Evolutionary conservation across 352 stramenopile species (phyloP).

Genomic region (Globisporangium middletonii): DNA sequence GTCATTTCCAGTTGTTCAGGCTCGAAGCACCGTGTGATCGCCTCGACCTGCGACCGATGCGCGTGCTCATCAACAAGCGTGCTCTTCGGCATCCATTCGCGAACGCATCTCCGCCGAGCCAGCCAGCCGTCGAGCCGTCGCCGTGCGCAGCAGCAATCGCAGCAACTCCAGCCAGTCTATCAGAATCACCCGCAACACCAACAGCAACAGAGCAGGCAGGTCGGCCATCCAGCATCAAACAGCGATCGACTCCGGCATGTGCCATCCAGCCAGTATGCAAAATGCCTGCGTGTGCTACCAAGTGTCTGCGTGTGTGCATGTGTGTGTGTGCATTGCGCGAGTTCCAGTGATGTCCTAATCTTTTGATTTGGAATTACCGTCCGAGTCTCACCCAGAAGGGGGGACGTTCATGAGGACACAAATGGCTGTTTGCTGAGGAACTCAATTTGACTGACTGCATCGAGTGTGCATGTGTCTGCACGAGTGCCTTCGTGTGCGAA

Average conservation of each 20-base stretch:
- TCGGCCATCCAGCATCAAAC: neutral
- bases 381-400: constrained; percentile 33
- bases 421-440: constrained; percentile 89
- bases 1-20: neutral
- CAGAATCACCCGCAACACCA: neutral
- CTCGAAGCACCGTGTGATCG: neutral
- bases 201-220: neutral
- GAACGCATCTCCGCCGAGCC: neutral
- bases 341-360: constrained; percentile 80
- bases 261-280: neutral
- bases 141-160: neutral
- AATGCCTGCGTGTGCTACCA: neutral
- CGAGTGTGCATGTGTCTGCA: constrained; percentile 10
- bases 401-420: constrained; percentile 58
- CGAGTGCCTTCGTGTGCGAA: constrained; percentile 2
- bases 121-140: neutral
- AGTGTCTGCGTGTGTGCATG: constrained; percentile 1
- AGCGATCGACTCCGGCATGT: too few relatives aligned
- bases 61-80: neutral
- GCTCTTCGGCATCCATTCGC: neutral
- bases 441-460: constrained; percentile 8
- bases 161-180: neutral
- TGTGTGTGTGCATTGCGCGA: constrained; percentile 2
- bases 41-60: neutral
- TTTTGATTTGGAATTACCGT: constrained; percentile 88